Base-by-base conservation (phyloP, 768 basidiomycete genomes). In the Fistulinella prunicolor region DNA sequence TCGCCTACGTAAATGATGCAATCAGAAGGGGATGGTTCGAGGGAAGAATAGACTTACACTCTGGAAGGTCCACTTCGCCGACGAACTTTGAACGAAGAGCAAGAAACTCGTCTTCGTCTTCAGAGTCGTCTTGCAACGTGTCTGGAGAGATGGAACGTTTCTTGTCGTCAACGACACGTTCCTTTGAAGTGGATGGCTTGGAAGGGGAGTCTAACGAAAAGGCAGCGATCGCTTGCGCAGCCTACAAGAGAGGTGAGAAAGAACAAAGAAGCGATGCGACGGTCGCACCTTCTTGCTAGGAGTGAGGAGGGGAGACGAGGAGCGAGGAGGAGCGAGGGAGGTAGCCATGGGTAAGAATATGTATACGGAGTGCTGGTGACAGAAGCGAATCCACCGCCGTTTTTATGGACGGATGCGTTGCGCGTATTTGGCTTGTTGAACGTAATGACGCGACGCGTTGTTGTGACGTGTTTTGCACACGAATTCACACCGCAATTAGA, bases 281-380 rank as follows among this genome's bases (percentile, higher is more conserved):
- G n/a, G 16, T 0, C 54, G 1, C 17, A 78, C 79, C 74, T 76
- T 74, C 57, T 81, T 81, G 64, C 77, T 79, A n/a, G 78, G 79
- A 0, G 79, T 78, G 22, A 48, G 55, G 13, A 37, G 41, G 9
- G 65, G 60, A n/a, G 67, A 65, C 29, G 58, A 19, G 37, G 55
- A 50, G 54, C 63, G 63, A 17, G 34, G n/a, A n/a, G n/a, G 44
- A 19, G 54, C 17, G 22, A 59, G 42, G 16, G 28, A 38, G 0
- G 65, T 21, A 51, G 61, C 55, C 67, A 69, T 67, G 28, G 45
- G 26, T 7, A 29, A 17, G n/a, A n/a, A n/a, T n/a, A n/a, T n/a
- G n/a, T n/a, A n/a, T n/a, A n/a, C n/a, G n/a, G n/a, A n/a, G n/a
- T n/a, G n/a, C n/a, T n/a, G n/a, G n/a, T n/a, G n/a, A n/a, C 4